Base-by-base conservation (phyloP, 2,329 filamentous ascomycete species). In the Dendrostoma leiphaemia region DNA sequence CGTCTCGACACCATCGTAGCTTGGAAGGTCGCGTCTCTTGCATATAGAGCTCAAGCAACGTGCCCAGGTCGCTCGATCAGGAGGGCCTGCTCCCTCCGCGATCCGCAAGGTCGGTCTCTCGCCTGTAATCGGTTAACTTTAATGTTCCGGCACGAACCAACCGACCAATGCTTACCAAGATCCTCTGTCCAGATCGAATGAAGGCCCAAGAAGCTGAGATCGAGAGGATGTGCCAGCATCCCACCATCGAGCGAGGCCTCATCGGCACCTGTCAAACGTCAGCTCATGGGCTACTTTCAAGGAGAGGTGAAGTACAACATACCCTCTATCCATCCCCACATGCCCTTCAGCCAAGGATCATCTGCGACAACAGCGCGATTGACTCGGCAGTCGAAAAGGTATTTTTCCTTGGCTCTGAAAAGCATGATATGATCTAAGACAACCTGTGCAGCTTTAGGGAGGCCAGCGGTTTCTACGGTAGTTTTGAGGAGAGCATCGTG, bases 251-350 rank as follows among this genome's bases (percentile, higher is more conserved):
- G 75, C 2, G 86, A 83, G 28, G 84, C 83, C 24, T 80, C 75
- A 61, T 89, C 84, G 1, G 85, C 84, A 57, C 81, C 84, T 82
- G 58, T 37, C 43, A 45, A 43, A 12, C 12, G 40, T 65, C 32
- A 66, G 60, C 46, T 17, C 44, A 53, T 40, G 17, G 29, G 34
- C 10, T 28, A 17, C 35, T 45, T 13, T 31, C 7, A 34, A 10
- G 8, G 40, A 7, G 49, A 21, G 35, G 6, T 38, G 21, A 5
- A 38, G n/a, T 4, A 31, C 12, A n/a, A 77, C 74, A 65, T 64
- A 84, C 88, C 83, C 55, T 81, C 78, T 45, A 92, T 77, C 78
- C 89, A 90, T 44, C 84, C 81, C 90, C 90, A 95, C n/a, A 89
- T 74, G 53, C 89, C 86, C 54, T 84, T 80, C n/a, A 93, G 74